Base-by-base conservation (phyloP, 1,139 yeast genomes). In the Geotrichum klebahnii region DNA sequence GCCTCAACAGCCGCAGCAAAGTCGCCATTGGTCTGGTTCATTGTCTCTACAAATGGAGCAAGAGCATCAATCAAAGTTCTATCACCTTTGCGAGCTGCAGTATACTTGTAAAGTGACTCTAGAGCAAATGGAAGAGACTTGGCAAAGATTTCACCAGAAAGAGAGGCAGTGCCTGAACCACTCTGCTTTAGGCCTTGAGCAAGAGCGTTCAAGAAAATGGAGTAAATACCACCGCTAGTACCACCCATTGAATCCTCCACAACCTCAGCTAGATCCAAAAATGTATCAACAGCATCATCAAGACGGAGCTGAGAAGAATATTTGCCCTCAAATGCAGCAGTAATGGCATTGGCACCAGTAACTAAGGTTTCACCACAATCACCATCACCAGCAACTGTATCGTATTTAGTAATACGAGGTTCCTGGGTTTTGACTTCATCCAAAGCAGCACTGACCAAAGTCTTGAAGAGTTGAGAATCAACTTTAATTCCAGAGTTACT, bases 171-270 rank as follows among this genome's bases (percentile, higher is more conserved):
- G 9, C 62, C 60, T 20, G 64, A 59, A 32, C 48, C 37, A 26
- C 19, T 12, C 20, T 65, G 59, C 51, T 66, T 63, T 46, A 81
- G 61, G 19, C 80, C 78, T 43, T 75, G 72, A 1, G 82, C 80
- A 52, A 84, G 72, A 1, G 89, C 84, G 20, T 86, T 77, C 55
- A 90, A 74, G 68, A 74, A 87, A 52, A 90, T 90, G 2, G 96
- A 84, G 66, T 89, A 90, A 41, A 90, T 70, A 0, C 97, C 97
- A 49, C 97, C 97, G 1, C 95, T 86, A 0, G 97, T 90, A 45
- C 97, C 97, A 48, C 97, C 97, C 97, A 90, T 90, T 31, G 81
- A 82, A 50, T 82, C 83, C 63, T 90, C 97, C 19, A 89, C 88
- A 26, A 84, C 67, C 52, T 84, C 89, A 3, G 96, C 87, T 49